phyloP scores from a whole-genome alignment of 2,329 filamentous ascomycete species.

The Venturia oleaginea region DNA sequence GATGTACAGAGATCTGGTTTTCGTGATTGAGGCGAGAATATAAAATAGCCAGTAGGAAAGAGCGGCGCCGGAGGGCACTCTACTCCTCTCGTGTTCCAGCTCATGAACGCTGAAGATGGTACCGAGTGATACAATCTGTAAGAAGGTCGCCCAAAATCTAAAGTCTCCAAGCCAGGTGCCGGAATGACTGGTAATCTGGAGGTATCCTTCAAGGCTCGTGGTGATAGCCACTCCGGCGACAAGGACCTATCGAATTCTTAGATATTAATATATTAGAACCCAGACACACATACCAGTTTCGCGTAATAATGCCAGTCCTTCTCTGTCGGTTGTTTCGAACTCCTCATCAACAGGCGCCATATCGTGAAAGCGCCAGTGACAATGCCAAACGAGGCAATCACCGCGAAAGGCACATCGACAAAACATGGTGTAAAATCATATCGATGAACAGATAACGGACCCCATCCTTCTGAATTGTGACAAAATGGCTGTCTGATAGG shows the following conservation, averaged over 20 bases:
- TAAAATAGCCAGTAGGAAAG: constrained; percentile 13
- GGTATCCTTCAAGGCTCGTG: constrained; percentile 4
- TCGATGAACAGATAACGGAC: not conserved
- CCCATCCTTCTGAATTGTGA: constrained; percentile 13
- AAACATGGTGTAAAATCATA: constrained; percentile 13
- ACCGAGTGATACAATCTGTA: constrained; percentile 8
- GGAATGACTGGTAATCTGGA: not conserved
- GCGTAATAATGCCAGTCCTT: constrained; percentile 14
- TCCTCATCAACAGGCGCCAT: constrained; percentile 1
- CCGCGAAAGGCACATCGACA: constrained; percentile 6
- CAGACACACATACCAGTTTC: constrained; percentile 9
- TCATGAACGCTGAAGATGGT: constrained; percentile 8
- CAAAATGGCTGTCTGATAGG: constrained; percentile 1
- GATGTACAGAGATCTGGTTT: constrained; percentile 13
- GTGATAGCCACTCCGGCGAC: constrained; percentile 6
- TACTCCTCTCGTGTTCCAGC: constrained; percentile 10
- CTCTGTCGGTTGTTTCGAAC: constrained; percentile 8
- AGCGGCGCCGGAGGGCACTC: constrained; percentile 6
- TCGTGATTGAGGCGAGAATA: not conserved
- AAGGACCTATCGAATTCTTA: not conserved
- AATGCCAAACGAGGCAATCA: constrained; percentile 4
- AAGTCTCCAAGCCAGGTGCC: constrained; percentile 7
- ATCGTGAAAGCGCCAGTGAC: constrained; percentile 3
- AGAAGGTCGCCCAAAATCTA: constrained; percentile 10
- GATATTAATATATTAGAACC: not conserved